Percentiles rank a stretch among this genome's conserved stretches.
These are phyloP conservation scores for Smallanthus sonchifolius DNA, from an alignment of 129 eudicot genomes.

Conservation along the genomic window DNA sequence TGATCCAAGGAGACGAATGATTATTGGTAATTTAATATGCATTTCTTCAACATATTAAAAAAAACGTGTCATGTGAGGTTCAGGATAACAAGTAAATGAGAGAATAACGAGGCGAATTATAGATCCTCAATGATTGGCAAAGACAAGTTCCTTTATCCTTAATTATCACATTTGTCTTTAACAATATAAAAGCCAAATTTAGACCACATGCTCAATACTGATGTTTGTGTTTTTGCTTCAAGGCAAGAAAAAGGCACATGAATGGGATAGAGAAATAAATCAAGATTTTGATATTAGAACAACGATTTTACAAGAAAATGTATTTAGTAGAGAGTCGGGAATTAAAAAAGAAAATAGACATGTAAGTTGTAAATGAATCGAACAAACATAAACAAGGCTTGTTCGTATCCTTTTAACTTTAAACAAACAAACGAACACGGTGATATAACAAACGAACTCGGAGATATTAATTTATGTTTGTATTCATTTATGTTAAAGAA, in stretches of 20 bases:
- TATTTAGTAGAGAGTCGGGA: no score
- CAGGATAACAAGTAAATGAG: conserved; percentile 15
- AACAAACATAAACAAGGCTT: no score
- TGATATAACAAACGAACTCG: no score
- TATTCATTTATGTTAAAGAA: no score
- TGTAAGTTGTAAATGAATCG: no score
- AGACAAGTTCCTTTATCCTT: conserved; percentile 3
- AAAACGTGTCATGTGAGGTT: background rate
- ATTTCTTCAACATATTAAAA: background rate
- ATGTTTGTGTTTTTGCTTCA: conserved; percentile 32
- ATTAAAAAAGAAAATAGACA: no score
- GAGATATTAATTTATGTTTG: no score
- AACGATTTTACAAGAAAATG: background rate
- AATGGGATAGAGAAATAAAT: conserved; percentile 15
- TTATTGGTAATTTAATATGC: no score
- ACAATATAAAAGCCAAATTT: conserved; percentile 20
- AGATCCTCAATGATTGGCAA: conserved; percentile 9
- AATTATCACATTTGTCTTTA: conserved; percentile 29
- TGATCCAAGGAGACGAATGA: no score
- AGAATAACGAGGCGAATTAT: conserved; percentile 16
- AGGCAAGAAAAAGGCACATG: conserved; percentile 52
- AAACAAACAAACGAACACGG: no score
- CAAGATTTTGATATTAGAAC: background rate
- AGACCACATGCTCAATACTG: conserved; percentile 16
- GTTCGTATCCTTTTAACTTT: no score